Conservation (phyloP, 805 yeast species). For the Metschnikowia continentalis region DNA sequence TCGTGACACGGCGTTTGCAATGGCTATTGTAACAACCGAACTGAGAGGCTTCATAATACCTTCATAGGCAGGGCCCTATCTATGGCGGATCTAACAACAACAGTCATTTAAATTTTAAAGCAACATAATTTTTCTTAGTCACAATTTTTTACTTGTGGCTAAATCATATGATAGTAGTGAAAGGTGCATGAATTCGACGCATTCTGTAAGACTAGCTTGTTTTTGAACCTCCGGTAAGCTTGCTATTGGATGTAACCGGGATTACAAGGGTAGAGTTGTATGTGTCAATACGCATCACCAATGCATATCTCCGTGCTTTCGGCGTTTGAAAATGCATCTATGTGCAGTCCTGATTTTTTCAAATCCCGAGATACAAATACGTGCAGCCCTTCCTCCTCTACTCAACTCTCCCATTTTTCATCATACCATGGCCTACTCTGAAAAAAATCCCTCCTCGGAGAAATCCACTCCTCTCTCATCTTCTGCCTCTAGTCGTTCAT, state of each 20-base stretch:
- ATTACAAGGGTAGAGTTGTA: not conserved
- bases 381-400: not conserved
- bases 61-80: no score
- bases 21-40: no score
- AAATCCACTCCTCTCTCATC: not conserved
- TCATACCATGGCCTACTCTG: not conserved
- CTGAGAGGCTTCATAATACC: no score
- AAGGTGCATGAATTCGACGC: no score
- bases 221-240: not conserved
- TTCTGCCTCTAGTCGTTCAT: not conserved
- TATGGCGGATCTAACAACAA: no score
- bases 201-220: no score
- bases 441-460: not conserved
- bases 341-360: not conserved
- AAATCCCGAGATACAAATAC: conserved; percentile 3
- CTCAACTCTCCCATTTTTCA: not conserved
- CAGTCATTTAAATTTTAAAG: no score
- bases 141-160: no score
- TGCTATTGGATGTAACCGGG: not conserved
- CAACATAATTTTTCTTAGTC: no score
- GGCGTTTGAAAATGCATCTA: not conserved
- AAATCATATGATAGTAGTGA: no score
- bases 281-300: not conserved
- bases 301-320: not conserved
- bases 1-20: no score